Conservation (phyloP, 2,329 filamentous ascomycete species). For the Colletotrichum liaoningense region DNA sequence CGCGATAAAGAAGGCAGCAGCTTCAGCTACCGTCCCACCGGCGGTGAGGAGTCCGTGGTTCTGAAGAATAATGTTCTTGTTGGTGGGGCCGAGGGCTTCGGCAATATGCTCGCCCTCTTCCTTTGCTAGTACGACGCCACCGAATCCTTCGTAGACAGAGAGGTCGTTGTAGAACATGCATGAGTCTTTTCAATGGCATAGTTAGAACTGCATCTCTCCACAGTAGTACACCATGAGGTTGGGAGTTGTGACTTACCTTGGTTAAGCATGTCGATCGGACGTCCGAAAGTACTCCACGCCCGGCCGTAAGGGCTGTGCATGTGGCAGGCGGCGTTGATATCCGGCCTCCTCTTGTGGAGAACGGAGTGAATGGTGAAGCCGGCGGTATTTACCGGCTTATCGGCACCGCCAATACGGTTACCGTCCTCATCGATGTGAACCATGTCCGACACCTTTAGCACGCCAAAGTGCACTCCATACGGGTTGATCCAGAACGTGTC, state of each 20-base stretch:
- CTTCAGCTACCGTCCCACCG: constrained; percentile 76
- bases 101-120: constrained; percentile 74
- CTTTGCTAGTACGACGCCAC: constrained; percentile 63
- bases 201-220: neutral
- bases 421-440: constrained; percentile 71
- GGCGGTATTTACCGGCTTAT: constrained; percentile 73
- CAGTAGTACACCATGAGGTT: rapidly evolving
- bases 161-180: constrained; percentile 72
- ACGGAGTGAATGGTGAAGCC: constrained; percentile 77
- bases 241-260: constrained; percentile 45
- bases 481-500: constrained; percentile 63
- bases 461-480: constrained; percentile 72
- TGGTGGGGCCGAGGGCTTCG: constrained; percentile 65
- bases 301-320: constrained; percentile 72
- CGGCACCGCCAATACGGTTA: constrained; percentile 66
- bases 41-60: constrained; percentile 79
- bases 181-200: constrained; percentile 53
- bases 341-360: constrained; percentile 70
- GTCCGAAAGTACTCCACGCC: constrained; percentile 73
- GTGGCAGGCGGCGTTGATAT: constrained; percentile 75
- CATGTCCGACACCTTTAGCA: constrained; percentile 74
- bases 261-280: constrained; percentile 74
- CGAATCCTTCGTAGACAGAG: constrained; percentile 69
- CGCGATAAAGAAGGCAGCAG: constrained; percentile 74
- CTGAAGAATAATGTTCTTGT: constrained; percentile 71